Base-by-base conservation (phyloP, 1,139 yeast species). In the Geotrichum europaeum region DNA sequence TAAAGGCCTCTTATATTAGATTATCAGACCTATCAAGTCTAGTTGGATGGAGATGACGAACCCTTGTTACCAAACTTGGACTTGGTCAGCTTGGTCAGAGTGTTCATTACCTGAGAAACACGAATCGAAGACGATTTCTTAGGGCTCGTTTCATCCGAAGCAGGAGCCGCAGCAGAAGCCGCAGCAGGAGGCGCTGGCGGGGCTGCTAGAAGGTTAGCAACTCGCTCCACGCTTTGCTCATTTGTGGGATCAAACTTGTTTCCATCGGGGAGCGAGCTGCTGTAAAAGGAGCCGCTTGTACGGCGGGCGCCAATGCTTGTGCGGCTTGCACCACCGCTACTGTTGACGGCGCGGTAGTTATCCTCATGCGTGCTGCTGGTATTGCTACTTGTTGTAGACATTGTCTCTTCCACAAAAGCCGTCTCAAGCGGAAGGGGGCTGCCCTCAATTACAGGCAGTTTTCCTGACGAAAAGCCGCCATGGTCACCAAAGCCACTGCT, bases 211-310 rank as follows among this genome's bases (percentile, higher is more conserved):
- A 53, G 47, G 32, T 47, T 57, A 1, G 62, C 45, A 22, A 63
- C 63, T n/a, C 66, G 51, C 20, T 50, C 7, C 9, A 64, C 63
- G 50, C 64, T 64, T 47, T 58, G 58, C 53, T 64, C 65, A 50
- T 64, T 64, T 20, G 43, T 47, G 30, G 66, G 66, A 43, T 64
- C 66, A 51, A 64, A 64, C 49, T 53, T 55, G 22, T 40, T 47
- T 1, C 62, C 62, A 28, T 53, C 50, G 15, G 60, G 60, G 36
- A 57, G 34, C 22, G 53, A 50, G 7, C 36, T 18, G 12, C 24
- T 28, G 4, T 50, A 32, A 2, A 18, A 24, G 13, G 22, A 22
- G 30, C 40, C 4, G 10, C 20, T 50, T n/a, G 30, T 15, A 50
- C 22, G 53, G 18, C 34, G 53, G 24, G 22, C 20, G 36, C n/a